Percentiles rank a stretch among this genome's conserved stretches.
Conservation (phyloP, 192 early-diverging fungal species). For the Fimicolochytrium jonesii region DNA sequence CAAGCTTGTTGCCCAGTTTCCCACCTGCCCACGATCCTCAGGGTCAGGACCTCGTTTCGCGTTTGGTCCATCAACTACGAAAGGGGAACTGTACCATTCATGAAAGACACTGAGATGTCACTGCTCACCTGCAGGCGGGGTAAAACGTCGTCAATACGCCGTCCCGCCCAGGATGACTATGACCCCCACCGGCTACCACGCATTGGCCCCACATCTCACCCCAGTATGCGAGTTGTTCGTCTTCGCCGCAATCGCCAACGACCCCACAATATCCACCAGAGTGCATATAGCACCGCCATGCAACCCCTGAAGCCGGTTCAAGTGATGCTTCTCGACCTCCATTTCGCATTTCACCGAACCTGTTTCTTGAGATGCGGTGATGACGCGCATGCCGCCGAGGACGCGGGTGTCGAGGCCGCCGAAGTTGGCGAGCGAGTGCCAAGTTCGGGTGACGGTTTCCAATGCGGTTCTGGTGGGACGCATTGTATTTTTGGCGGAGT, state of each 20-base stretch:
- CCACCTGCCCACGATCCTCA: background rate
- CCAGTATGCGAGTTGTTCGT: slow-evolving; percentile 15
- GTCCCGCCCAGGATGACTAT: background rate
- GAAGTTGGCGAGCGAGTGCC: slow-evolving; percentile 4
- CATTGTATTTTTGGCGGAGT: too few relatives aligned
- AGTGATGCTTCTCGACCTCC: slow-evolving; percentile 19
- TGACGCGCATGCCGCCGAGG: slow-evolving; percentile 6
- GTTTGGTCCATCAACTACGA: too few relatives aligned
- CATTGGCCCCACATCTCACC: background rate
- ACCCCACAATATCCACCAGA: slow-evolving; percentile 19
- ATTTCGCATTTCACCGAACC: slow-evolving; percentile 19
- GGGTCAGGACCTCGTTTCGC: too few relatives aligned
- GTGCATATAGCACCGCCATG: slow-evolving; percentile 21
- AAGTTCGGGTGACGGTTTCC: slow-evolving; percentile 12
- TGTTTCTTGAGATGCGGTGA: slow-evolving; percentile 9
- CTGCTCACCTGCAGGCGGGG: too few relatives aligned
- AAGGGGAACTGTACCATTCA: background rate
- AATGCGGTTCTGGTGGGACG: background rate
- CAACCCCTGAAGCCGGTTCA: slow-evolving; percentile 18
- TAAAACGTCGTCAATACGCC: background rate
- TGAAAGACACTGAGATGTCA: slow-evolving; percentile 20
- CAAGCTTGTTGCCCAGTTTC: slow-evolving; percentile 17
- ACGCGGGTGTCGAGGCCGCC: slow-evolving; percentile 14
- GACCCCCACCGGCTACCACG: background rate
- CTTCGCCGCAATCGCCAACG: slow-evolving; percentile 18